Conservation (phyloP, 768 basidiomycete genomes). For the Thelephora ganbajun region DNA sequence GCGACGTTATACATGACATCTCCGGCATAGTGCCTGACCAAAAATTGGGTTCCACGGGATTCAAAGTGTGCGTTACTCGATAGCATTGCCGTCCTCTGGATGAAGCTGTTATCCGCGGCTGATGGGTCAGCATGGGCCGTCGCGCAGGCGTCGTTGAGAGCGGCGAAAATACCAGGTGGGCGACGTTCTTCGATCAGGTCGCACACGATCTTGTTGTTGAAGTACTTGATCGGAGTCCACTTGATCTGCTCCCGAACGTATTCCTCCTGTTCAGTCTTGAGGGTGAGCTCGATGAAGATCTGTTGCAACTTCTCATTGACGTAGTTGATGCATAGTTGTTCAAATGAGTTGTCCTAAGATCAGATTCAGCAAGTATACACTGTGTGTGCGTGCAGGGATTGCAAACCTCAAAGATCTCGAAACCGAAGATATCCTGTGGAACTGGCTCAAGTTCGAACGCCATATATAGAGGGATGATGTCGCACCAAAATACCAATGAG, state of each 20-base stretch:
- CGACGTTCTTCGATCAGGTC: constrained; percentile 94
- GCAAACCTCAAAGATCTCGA: constrained; percentile 88
- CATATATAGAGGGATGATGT: constrained; percentile 2
- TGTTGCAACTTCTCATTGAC: constrained; percentile 99
- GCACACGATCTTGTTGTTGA: constrained; percentile 97
- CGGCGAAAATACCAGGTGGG: constrained; percentile 95
- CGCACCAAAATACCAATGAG: constrained; percentile 85
- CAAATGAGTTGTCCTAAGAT: constrained; percentile 80
- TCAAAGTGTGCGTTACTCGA: constrained; percentile 90
- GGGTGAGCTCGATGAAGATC: constrained; percentile 96
- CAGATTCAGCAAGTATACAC: background rate
- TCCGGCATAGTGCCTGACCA: constrained; percentile 94
- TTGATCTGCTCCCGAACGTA: constrained; percentile 98
- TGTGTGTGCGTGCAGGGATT: constrained; percentile 1
- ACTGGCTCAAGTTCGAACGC: background rate
- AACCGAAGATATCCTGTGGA: constrained; percentile 88
- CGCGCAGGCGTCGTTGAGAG: constrained; percentile 96
- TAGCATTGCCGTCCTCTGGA: constrained; percentile 75
- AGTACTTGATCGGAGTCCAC: constrained; percentile 99
- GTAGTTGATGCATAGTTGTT: constrained; percentile 99
- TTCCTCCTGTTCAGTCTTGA: constrained; percentile 99
- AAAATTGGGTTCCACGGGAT: constrained; percentile 83
- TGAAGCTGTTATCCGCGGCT: constrained; percentile 94
- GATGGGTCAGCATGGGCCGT: constrained; percentile 95
- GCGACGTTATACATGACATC: constrained; percentile 96